These are phyloP conservation scores for Apiospora koreana DNA, from an alignment of 2,329 filamentous ascomycete species.

Conservation along the genomic window DNA sequence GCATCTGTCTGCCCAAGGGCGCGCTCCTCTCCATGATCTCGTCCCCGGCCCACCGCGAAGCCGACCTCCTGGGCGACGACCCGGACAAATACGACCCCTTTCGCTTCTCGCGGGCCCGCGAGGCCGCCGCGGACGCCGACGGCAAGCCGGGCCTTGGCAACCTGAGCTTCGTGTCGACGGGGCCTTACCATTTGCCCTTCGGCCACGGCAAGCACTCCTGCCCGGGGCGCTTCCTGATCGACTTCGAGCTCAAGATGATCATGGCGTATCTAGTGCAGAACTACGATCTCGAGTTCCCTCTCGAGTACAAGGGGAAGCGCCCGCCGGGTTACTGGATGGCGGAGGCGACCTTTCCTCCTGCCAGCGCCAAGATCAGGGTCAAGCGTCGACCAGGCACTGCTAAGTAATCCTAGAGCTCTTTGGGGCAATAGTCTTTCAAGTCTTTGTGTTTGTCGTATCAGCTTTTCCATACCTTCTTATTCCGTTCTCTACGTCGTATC, in stretches of 20 bases:
- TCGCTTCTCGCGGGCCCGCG: conserved; percentile 39
- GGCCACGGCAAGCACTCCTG: conserved; percentile 42
- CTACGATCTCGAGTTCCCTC: conserved; percentile 37
- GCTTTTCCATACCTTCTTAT: too few relatives aligned
- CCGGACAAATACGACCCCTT: conserved; percentile 42
- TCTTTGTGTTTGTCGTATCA: neutral
- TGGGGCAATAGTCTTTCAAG: neutral
- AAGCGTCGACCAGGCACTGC: conserved; percentile 14
- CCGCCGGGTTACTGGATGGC: conserved; percentile 21
- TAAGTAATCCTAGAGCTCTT: neutral
- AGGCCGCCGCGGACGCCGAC: conserved; percentile 24
- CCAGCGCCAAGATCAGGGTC: conserved; percentile 21
- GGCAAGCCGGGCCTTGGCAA: conserved; percentile 21
- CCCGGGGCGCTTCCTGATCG: conserved; percentile 41
- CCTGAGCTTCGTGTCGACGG: conserved; percentile 37
- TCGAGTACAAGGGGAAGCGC: conserved; percentile 22
- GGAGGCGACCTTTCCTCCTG: conserved; percentile 21
- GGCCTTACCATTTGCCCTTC: conserved; percentile 32
- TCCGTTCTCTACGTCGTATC: too few relatives aligned
- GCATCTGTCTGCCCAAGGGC: conserved; percentile 33
- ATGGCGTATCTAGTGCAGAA: conserved; percentile 27
- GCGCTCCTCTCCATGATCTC: conserved; percentile 35
- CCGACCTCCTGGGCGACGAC: conserved; percentile 31
- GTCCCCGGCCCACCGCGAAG: conserved; percentile 32
- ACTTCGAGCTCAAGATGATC: conserved; percentile 40